Base-by-base conservation (phyloP, 257 asterid genomes). In the Primulina eburnea region DNA sequence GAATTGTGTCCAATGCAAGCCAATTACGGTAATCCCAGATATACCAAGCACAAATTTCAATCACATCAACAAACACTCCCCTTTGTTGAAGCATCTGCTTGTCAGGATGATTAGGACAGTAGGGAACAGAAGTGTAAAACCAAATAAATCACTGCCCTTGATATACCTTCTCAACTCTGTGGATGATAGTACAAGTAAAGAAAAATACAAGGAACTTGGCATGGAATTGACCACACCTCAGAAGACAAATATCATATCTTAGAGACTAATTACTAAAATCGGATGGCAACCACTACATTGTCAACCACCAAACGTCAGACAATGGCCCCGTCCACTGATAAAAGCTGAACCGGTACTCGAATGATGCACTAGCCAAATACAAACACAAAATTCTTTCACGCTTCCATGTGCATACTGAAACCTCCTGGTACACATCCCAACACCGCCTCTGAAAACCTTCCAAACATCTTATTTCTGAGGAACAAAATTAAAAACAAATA, bases 1-100 rank as follows among this genome's bases (percentile, higher is more conserved):
- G 82, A 77, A 80, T 30, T 74, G 64, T 69, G 75, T 74, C 86
- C 85, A 70, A 80, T 24, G 61, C 68, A 72, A 71, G 79, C 84
- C 87, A 79, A 76, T 47, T 81, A 78, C 79, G 57, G 90, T 70
- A 77, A 79, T 84, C 84, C 77, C 62, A 63, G 80, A 79, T 78
- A 75, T 73, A 76, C 78, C 77, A 72, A 80, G 76, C 52, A 79
- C 77, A 76, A 64, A 80, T 75, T 73, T 78, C 84, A 78, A 84
- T 76, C 74, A 79, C 43, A 78, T 78, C 82, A 78, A 77, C 60
- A 71, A 73, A 69, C 71, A 74, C 67, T 77, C 71, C 77, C 87
- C 81, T 63, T 47, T 74, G 70, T 52, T 75, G 88, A 75, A 77
- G 77, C 79, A 81, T 76, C 89, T 75, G 79, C 85, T 62, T 69